Base-by-base conservation (phyloP, 192 early-diverging fungal genomes). In the Umbelopsis ramanniana region DNA sequence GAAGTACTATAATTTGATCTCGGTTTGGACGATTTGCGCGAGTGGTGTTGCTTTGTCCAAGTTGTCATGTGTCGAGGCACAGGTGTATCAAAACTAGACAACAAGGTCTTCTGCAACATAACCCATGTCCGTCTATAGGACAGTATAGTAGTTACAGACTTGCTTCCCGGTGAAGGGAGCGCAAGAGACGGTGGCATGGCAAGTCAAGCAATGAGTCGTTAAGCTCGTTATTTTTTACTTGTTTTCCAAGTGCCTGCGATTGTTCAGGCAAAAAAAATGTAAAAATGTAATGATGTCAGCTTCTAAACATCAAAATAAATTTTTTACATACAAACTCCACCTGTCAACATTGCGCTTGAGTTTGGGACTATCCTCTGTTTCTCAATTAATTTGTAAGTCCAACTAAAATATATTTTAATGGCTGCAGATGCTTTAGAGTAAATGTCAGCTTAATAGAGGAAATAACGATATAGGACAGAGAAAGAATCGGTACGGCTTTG, bases 71-170 rank as follows among this genome's bases (percentile, higher is more conserved):
- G 10, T 19, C 57, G 57, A 37, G 33, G 33, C 10, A 35, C 57
- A 63, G 57, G 35, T 37, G 26, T 63, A 63, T 63, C 57, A 37
- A 63, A 63, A 37, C 57, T 14, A 63, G 57, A 63, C 57, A 63
- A 35, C 33, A 63, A 63, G 23, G 35, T 63, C 57, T 63, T 38
- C 33, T 63, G 57, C 57, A 63, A 63, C 57, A 63, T 63, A 29
- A 63, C 57, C 57, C 57, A 63, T 63, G 57, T 63, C 57, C 57
- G 57, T 29, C 57, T 63, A 63, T 63, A 63, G 57, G 57, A 63
- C 33, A 63, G 35, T n/a, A 63, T 63, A 37, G 57, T 63, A 37
- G 57, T 63, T 63, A 63, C 57, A 63, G 26, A 29, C 57, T 63
- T 63, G 57, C 57, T 63, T 63, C 57, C 57, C 57, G 57, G 57